Evolutionary conservation across 164 flowering plant species (phyloP), one percentile per base, ranked within the genome.

Genomic region (Magnolia changhungtana): DNA sequence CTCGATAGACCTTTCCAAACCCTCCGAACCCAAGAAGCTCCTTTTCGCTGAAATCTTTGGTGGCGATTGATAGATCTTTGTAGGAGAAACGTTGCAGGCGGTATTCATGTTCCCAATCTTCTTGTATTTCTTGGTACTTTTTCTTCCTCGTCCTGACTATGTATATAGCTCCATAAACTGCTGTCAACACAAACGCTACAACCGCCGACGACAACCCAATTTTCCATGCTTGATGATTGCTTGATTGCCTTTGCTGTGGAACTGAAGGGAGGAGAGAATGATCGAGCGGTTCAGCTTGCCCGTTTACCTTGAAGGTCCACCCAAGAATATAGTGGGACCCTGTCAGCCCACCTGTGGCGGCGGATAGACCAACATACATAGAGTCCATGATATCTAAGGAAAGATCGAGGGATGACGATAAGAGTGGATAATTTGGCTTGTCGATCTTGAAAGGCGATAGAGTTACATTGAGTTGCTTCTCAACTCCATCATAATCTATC

Each of bases 221-320:
- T 14, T 69, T 74, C 55, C 76, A 27, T 29, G 14, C 13, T 8
- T 20, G 59, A 19, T 27, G 13, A 45, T 74, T 76, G 29, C 73
- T 70, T n/a, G 73, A 71, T 49, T 79, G 58, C 8, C 77, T 67
- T 8, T 11, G 45, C 11, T 1, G 51, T 50, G 90, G 89, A 24
- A 85, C 81, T 8, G 82, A 73, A 45, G 92, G 91, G 10, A 91
- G 83, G 8, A 84, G 78, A 5, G 83, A 70, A 7, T 86, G 80
- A 27, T 84, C 83, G 5, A 91, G 84, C 8, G 73, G 4, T 71
- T 50, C 74, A 59, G 90, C 82, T 16, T 50, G 58, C 10, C 90
- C 90, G 31, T 81, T 84, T 70, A 86, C 76, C 52, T 81, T 81
- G 69, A 91, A 89, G 74, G 89, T 86, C 93, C 92, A 89, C 1